A percentile compares a stretch with the other conserved stretches of the same genome.
Conservation (phyloP, 2,329 filamentous ascomycete species). For the Trichoderma gracile region DNA sequence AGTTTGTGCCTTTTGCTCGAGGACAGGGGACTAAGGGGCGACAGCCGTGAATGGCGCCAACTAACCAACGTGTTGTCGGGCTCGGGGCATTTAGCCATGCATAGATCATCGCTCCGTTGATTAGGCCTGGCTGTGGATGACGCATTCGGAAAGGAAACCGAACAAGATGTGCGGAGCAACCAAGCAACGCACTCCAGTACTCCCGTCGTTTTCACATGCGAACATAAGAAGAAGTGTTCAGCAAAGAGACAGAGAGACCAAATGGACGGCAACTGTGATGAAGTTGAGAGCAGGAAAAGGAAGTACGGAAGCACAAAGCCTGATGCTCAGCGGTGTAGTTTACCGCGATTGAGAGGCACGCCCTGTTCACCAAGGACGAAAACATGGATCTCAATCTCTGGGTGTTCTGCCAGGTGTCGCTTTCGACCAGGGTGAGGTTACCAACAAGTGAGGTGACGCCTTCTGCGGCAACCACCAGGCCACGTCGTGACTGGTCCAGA, state of each 20-base stretch:
- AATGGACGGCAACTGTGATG: too few species aligned
- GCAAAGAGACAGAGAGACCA: too few species aligned
- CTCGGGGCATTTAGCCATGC: slow-evolving; percentile 24
- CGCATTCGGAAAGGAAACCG: slow-evolving; percentile 14
- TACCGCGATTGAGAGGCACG: too few species aligned
- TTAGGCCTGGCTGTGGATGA: neutral
- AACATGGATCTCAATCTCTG: too few species aligned
- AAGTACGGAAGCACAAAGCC: too few species aligned
- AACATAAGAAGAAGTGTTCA: neutral
- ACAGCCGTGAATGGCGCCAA: slow-evolving; percentile 16
- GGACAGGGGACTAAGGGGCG: slow-evolving; percentile 13
- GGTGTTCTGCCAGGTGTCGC: neutral
- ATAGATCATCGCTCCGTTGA: slow-evolving; percentile 16
- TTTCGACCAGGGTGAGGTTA: neutral
- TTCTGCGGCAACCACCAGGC: neutral
- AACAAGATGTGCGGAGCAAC: slow-evolving; percentile 13
- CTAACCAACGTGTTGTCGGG: slow-evolving; percentile 13
- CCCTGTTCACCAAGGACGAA: too few species aligned
- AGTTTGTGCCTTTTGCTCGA: neutral
- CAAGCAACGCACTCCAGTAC: neutral
- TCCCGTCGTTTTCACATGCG: neutral
- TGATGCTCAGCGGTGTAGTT: too few species aligned
- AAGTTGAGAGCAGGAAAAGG: too few species aligned
- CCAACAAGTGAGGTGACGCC: neutral
- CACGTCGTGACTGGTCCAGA: slow-evolving; percentile 10